phyloP scores from a whole-genome alignment of 352 stramenopile genomes.

The Phytophthora parvispora region DNA sequence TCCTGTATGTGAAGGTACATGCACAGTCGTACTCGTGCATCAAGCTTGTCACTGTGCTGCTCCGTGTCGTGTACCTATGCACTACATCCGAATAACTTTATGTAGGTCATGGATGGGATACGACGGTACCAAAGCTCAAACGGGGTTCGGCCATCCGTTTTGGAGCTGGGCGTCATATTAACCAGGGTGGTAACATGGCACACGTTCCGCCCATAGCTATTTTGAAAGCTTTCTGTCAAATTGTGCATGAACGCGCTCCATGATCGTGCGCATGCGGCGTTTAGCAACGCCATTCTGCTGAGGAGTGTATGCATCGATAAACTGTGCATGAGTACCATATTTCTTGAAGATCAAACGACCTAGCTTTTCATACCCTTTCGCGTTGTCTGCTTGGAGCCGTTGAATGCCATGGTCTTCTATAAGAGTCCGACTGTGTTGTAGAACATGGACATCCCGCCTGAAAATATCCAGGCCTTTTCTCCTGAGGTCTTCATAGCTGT shows the following conservation, averaged over 20 bases:
- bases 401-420: conserved; percentile 2
- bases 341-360: conserved; percentile 11
- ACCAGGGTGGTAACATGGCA: conserved; percentile 19
- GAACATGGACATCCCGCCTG: neutral
- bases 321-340: conserved; percentile 24
- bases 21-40: neutral
- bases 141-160: neutral
- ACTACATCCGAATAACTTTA: neutral
- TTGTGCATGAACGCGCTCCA: conserved; percentile 11
- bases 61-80: neutral
- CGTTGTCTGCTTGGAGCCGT: conserved; percentile 9
- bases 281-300: conserved; percentile 25
- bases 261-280: conserved; percentile 19
- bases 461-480: conserved; percentile 8
- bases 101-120: neutral
- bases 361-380: conserved; percentile 17
- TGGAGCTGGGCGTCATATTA: neutral
- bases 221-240: conserved; percentile 3
- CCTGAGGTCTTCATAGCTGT: conserved; percentile 19
- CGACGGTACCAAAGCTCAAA: neutral
- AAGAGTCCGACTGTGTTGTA: neutral
- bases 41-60: neutral
- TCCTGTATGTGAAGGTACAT: neutral
- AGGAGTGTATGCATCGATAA: conserved; percentile 17
- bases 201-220: conserved; percentile 3